Evolutionary conservation across 192 early-diverging fungal species (phyloP), one percentile per base, ranked within the genome.

Genomic region (Thoreauomyces humboldtii): DNA sequence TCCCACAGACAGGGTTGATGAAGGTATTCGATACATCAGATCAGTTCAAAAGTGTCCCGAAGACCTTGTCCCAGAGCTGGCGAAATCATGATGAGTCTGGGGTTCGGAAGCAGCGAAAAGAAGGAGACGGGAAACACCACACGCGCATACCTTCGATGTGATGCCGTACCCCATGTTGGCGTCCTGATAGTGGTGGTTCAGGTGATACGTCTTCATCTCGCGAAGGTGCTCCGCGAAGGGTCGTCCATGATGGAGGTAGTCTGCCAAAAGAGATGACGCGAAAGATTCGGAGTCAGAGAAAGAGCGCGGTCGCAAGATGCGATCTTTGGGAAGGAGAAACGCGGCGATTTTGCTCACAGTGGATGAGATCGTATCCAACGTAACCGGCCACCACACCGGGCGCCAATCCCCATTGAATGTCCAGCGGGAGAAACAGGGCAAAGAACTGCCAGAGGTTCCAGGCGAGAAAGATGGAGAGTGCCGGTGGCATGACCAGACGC

Each of bases 401-500:
- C 59, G 86, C 76, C 7, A 93, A 75, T 1, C 81, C 91, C 51
- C 89, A 85, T 0, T 85, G 80, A 69, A 84, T 80, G 24, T 75
- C 74, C 0, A 66, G 67, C n/a, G 89, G 81, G 56, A 93, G 86
- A 41, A 92, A 63, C 34, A 59, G 71, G 36, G 56, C 77, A 78
- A 67, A 74, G 64, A 62, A 75, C 31, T 27, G 58, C 65, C 61
- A 88, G 43, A 91, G 71, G 50, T 86, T 89, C 47, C 73, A 56
- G 1, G 86, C 81, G n/a, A 98, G 77, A 9, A 78, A 70, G 32
- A 90, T 65, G 0, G 77, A 87, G 31, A 97, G 84, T 21, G 86
- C 91, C 22, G 95, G 93, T 12, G 95, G 95, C 91, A 96, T 94
- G 5, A 98, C 95, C n/a, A 98, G 86, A 9, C 95, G 88, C 76